Percentiles rank a stretch among this genome's conserved stretches.
These are phyloP conservation scores for Aureobasidium pullulans DNA, from an alignment of 2,329 filamentous ascomycete species.

Conservation along the genomic window DNA sequence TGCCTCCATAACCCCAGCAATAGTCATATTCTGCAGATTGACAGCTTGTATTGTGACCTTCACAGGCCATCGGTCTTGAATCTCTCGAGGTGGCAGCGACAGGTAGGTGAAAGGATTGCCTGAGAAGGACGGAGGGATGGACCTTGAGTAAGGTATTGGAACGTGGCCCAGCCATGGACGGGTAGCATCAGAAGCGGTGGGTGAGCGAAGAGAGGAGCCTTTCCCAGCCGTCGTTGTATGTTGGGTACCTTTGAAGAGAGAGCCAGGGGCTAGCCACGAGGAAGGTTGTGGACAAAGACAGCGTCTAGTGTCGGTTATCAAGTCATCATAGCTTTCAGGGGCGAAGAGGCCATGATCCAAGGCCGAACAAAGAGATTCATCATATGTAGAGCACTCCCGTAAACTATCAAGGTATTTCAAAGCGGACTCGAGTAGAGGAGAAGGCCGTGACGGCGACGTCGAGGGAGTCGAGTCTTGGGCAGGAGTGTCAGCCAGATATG, in stretches of 20 bases:
- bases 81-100: not conserved
- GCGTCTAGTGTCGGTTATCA: conserved; percentile 48
- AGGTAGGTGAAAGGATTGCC: not conserved
- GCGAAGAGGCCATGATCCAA: conserved; percentile 49
- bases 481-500: conserved; percentile 28
- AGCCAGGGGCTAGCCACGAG: conserved; percentile 56
- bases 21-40: conserved; percentile 52
- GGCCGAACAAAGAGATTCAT: conserved; percentile 48
- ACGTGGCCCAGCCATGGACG: conserved; percentile 33
- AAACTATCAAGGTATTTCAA: conserved; percentile 56
- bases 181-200: conserved; percentile 24
- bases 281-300: conserved; percentile 46
- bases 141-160: conserved; percentile 12
- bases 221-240: conserved; percentile 40
- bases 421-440: conserved; percentile 46
- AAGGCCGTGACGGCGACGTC: not conserved
- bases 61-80: conserved; percentile 58
- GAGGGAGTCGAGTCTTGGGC: conserved; percentile 4
- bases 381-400: conserved; percentile 44
- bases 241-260: conserved; percentile 55
- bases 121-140: conserved; percentile 19
- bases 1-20: conserved; percentile 63
- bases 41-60: conserved; percentile 58
- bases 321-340: conserved; percentile 47
- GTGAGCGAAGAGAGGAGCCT: conserved; percentile 15